A percentile compares a stretch with the other conserved stretches of the same genome.
Conservation (phyloP, 2,329 filamentous ascomycete genomes). For the Penicillium glabrum region DNA sequence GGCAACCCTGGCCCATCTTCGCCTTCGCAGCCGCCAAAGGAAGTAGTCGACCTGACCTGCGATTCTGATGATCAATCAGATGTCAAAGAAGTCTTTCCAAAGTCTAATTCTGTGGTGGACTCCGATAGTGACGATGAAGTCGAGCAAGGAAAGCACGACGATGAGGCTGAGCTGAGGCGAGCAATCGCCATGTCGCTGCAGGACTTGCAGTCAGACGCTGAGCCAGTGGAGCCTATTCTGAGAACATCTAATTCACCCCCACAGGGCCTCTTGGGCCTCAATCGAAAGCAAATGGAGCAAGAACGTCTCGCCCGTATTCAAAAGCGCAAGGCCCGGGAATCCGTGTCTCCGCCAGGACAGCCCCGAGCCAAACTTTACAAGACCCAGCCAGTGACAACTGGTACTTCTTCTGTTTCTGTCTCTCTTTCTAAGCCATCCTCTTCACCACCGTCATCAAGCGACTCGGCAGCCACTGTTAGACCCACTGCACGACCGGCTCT, state of each 20-base stretch:
- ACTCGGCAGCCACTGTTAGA: background rate
- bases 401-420: background rate
- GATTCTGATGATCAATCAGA: constrained; percentile 32
- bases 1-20: background rate
- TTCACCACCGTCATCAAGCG: background rate
- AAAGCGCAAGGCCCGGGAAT: constrained; percentile 54
- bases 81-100: constrained; percentile 23
- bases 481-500: constrained; percentile 24
- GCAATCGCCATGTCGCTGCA: constrained; percentile 33
- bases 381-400: constrained; percentile 1
- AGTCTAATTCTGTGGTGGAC: constrained; percentile 28
- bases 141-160: constrained; percentile 5
- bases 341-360: constrained; percentile 26
- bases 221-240: background rate
- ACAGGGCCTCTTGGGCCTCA: constrained; percentile 54
- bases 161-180: constrained; percentile 37
- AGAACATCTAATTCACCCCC: background rate
- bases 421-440: background rate
- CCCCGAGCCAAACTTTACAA: constrained; percentile 26
- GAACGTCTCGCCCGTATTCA: constrained; percentile 71
- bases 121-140: constrained; percentile 26
- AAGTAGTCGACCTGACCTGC: constrained; percentile 34
- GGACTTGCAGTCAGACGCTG: background rate
- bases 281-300: constrained; percentile 82
- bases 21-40: background rate